These are phyloP conservation scores for Fomitopsis serialis DNA, from an alignment of 768 basidiomycete species.

Conservation along the genomic window DNA sequence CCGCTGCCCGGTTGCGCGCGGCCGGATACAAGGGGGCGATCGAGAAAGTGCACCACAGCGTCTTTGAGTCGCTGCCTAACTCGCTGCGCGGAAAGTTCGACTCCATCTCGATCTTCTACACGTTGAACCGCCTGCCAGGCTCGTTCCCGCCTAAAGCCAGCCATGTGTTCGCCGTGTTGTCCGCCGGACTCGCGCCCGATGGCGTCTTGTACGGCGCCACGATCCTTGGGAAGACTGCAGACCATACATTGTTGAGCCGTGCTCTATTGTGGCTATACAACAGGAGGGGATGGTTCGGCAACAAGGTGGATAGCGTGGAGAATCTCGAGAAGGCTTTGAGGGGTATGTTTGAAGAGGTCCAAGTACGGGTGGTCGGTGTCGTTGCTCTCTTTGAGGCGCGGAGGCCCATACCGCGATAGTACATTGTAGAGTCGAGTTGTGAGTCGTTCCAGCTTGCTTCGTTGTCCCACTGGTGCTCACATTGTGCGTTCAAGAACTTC, in stretches of 20 bases:
- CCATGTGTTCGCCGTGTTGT: conserved; percentile 1
- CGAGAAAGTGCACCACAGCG: conserved; percentile 5
- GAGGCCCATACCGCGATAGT: conserved; percentile 5
- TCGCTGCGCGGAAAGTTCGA: conserved; percentile 5
- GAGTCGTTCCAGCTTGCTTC: no score
- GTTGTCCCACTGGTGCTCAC: no score
- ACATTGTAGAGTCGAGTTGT: no score
- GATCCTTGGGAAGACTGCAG: conserved; percentile 7
- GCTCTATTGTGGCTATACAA: conserved; percentile 8
- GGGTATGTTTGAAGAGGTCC: conserved; percentile 11
- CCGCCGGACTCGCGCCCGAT: conserved; percentile 5
- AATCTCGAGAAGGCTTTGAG: conserved; percentile 5
- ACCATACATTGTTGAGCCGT: conserved; percentile 9
- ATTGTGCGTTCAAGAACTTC: no score
- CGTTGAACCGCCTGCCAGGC: conserved; percentile 14
- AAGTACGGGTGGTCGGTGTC: conserved; percentile 7
- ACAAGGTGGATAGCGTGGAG: conserved; percentile 5
- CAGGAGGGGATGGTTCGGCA: conserved; percentile 10
- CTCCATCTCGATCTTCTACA: conserved; percentile 14
- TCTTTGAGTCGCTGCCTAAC: conserved; percentile 12
- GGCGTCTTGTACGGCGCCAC: conserved; percentile 14
- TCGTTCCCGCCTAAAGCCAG: conserved; percentile 11
- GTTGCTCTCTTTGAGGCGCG: conserved; percentile 12
- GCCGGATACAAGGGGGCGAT: conserved; percentile 10
- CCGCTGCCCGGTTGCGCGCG: conserved; percentile 1